Conservation (phyloP, 129 eudicot genomes). For the Tanacetum coccineum region DNA sequence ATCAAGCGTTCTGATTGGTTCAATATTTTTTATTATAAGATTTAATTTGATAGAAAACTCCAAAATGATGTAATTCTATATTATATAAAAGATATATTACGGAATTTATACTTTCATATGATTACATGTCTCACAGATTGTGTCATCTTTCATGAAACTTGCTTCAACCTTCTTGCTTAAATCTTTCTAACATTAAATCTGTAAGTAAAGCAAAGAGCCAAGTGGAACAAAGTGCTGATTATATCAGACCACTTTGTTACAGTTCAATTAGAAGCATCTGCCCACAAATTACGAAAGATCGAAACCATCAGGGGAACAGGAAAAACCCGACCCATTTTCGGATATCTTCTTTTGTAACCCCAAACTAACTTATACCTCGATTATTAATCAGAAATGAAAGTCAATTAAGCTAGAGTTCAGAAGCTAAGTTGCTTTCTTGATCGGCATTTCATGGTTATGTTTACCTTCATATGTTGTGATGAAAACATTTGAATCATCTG, state of each 20-base stretch:
- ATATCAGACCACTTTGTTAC: background rate
- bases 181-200: background rate
- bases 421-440: constrained; percentile 27
- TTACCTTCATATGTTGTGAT: constrained; percentile 75
- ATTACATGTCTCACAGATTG: background rate
- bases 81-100: no score
- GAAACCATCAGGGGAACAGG: background rate
- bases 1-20: no score
- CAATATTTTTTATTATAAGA: no score
- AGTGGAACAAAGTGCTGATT: background rate
- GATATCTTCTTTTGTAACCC: background rate
- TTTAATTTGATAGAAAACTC: no score
- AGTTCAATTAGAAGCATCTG: background rate
- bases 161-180: background rate
- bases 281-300: constrained; percentile 1
- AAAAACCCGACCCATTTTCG: constrained; percentile 3
- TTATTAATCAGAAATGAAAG: constrained; percentile 6
- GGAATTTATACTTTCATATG: no score
- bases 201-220: constrained; percentile 15
- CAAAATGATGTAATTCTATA: no score
- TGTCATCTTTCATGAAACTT: background rate
- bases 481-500: constrained; percentile 58
- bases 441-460: constrained; percentile 79
- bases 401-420: constrained; percentile 12
- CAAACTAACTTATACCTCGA: background rate